phyloP scores from a whole-genome alignment of 257 asterid species.

The Solanum chilense region DNA sequence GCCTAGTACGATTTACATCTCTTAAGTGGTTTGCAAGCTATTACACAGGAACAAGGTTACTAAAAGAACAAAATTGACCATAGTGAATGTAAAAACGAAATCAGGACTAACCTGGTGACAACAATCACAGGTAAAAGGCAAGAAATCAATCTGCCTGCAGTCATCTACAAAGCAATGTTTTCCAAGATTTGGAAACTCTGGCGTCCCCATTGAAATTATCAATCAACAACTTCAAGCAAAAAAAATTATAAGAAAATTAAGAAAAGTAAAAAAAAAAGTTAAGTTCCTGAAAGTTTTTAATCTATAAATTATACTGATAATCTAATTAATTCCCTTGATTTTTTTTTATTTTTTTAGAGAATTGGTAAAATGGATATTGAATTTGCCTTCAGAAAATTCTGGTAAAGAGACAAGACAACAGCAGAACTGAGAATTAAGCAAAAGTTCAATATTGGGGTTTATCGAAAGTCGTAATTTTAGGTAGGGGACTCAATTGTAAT shows the following conservation, averaged over 20 bases:
- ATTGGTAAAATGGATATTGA: neutral
- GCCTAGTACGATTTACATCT: neutral
- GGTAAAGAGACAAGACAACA: neutral
- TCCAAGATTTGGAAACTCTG: constrained; percentile 80
- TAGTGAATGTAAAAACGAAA: neutral
- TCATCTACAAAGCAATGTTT: constrained; percentile 74
- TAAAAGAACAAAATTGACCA: neutral
- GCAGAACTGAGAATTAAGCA: neutral
- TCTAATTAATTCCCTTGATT: neutral
- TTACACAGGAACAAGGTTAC: too few species aligned
- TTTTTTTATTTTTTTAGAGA: neutral
- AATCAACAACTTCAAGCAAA: neutral
- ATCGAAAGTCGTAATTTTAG: neutral
- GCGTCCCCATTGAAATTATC: constrained; percentile 64
- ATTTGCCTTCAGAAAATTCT: neutral
- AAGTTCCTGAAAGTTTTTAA: neutral
- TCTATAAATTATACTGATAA: neutral
- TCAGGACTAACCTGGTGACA: constrained; percentile 44
- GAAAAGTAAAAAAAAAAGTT: too few species aligned
- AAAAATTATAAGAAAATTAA: neutral
- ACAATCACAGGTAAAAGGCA: constrained; percentile 93
- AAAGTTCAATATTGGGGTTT: neutral
- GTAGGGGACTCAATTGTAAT: neutral
- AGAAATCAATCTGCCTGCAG: constrained; percentile 84
- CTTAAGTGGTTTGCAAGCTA: neutral